Evolutionary conservation across 371 early-diverging fungal species (phyloP).

Genomic region (Mortierella sp.): DNA sequence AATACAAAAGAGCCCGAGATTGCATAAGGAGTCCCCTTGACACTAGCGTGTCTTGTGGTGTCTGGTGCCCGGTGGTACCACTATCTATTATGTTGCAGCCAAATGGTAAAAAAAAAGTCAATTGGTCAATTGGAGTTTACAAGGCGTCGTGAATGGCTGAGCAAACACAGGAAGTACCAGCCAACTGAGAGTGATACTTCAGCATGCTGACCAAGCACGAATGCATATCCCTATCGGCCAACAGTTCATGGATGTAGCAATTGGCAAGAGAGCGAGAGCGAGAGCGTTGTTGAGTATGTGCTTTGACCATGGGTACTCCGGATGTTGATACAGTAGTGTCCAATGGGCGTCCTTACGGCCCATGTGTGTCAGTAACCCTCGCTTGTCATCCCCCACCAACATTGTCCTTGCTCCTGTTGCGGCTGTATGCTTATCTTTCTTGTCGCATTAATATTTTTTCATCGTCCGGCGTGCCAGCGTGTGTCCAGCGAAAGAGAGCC

Average conservation of each 20-base stretch:
- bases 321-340: neutral
- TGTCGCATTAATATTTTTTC: neutral
- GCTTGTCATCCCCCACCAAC: neutral
- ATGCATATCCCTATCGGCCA: neutral
- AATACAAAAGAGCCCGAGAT: neutral
- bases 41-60: neutral
- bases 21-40: neutral
- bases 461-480: neutral
- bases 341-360: neutral
- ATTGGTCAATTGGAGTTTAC: neutral
- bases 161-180: neutral
- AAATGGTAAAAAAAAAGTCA: neutral
- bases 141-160: neutral
- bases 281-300: neutral
- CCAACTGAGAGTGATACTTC: neutral
- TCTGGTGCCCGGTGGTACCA: neutral
- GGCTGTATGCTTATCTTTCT: neutral
- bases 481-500: slow-evolving; percentile 13
- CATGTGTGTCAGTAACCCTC: neutral
- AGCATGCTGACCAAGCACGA: neutral
- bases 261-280: neutral
- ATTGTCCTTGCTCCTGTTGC: neutral
- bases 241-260: neutral
- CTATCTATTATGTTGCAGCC: neutral
- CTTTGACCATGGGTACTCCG: slow-evolving; percentile 2